Evolutionary conservation across 2,329 filamentous ascomycete species (phyloP).

Genomic region (Byssochlamys sp.): DNA sequence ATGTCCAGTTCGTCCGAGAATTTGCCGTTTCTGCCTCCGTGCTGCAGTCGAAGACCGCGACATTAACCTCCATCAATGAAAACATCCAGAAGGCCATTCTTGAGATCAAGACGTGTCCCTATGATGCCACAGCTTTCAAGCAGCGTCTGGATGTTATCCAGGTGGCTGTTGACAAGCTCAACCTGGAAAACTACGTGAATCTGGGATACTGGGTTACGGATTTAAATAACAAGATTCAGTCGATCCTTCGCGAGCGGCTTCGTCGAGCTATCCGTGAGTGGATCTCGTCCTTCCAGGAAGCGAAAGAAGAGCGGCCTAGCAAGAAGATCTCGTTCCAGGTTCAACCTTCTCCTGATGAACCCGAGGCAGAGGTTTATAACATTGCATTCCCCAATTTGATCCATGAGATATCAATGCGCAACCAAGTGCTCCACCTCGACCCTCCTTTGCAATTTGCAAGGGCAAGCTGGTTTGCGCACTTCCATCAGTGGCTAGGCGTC

Average conservation of each 20-base stretch:
- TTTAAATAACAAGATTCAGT: conserved; percentile 77
- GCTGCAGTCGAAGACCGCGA: conserved; percentile 76
- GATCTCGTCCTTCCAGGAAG: conserved; percentile 72
- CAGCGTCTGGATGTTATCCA: conserved; percentile 76
- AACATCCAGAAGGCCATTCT: conserved; percentile 70
- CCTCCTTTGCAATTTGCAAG: conserved; percentile 85
- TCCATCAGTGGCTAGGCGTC: conserved; percentile 87
- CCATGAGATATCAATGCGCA: conserved; percentile 93
- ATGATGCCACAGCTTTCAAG: conserved; percentile 70
- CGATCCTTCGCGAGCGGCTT: conserved; percentile 70
- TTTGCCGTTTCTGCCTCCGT: conserved; percentile 80
- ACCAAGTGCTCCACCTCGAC: conserved; percentile 93
- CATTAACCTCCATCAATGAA: conserved; percentile 68
- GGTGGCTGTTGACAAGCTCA: conserved; percentile 86
- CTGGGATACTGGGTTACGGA: conserved; percentile 79
- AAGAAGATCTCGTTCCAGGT: conserved; percentile 14
- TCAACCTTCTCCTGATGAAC: conserved; percentile 16
- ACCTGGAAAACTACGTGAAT: conserved; percentile 91
- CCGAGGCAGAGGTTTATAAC: conserved; percentile 22
- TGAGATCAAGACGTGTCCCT: conserved; percentile 76
- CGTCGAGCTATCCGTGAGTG: conserved; percentile 73
- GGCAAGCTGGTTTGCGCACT: conserved; percentile 83
- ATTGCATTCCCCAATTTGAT: conserved; percentile 48
- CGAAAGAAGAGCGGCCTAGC: conserved; percentile 20
- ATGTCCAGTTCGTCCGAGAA: conserved; percentile 91